Evolutionary conservation across 176 grass and related monocot genomes (phyloP).

Genomic region (Areca catechu): DNA sequence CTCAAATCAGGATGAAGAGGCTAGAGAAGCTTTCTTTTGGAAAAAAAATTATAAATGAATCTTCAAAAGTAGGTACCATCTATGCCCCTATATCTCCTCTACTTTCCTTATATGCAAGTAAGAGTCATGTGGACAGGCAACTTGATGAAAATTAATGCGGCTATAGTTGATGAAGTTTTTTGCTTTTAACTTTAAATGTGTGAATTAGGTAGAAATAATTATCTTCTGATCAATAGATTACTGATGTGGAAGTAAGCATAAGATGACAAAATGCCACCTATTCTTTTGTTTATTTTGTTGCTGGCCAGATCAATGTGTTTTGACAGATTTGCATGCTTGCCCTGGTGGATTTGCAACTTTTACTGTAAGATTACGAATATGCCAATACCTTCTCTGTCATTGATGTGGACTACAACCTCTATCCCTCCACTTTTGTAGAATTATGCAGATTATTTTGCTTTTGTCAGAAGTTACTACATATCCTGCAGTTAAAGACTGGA

Average conservation of each 20-base stretch:
- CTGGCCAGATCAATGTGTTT: not conserved
- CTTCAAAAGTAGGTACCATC: constrained; percentile 2
- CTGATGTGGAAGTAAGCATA: not conserved
- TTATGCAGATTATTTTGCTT: constrained; percentile 3
- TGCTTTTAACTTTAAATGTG: not conserved
- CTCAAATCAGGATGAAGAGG: not conserved
- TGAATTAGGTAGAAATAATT: constrained; percentile 5
- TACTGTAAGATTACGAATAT: not conserved
- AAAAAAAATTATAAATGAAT: not conserved
- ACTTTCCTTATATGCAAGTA: too few relatives aligned
- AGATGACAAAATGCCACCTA: not conserved
- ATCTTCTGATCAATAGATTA: not conserved
- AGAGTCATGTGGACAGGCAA: too few relatives aligned
- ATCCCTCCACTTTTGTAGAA: not conserved
- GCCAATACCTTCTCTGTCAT: not conserved
- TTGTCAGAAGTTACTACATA: not conserved
- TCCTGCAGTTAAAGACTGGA: not conserved
- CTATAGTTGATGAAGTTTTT: constrained; percentile 1
- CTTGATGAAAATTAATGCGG: not conserved
- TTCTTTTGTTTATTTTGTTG: not conserved
- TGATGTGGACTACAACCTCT: not conserved
- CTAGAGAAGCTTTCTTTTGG: not conserved
- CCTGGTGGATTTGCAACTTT: not conserved
- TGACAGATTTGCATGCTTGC: constrained; percentile 1
- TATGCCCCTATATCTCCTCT: not conserved